Evolutionary conservation across 768 basidiomycete species (phyloP), one percentile per base, ranked within the genome.

Genomic region (Butyriboletus loyo): DNA sequence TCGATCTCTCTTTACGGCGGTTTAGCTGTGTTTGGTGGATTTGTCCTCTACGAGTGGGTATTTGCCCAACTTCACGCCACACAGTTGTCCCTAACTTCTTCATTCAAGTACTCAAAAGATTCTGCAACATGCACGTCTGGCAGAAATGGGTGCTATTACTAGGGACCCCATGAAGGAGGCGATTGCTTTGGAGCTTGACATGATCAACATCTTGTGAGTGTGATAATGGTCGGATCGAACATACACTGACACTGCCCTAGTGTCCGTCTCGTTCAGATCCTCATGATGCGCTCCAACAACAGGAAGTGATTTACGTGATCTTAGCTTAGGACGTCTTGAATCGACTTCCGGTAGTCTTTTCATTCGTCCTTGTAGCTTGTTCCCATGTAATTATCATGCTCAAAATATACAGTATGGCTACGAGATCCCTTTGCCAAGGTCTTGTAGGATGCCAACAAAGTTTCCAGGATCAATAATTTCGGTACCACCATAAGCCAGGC

Each of bases 401-500:
- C 34, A 21, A 19, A 35, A 17, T 43, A 13, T 54, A 44, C 27
- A 50, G 22, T 35, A 47, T 30, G 37, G 1, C 57, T 68, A 77
- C n/a, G 61, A 54, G 54, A 48, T 60, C 24, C 55, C 55, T 62
- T 77, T 82, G 1, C 87, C 87, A 17, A 92, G 71, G 37, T 74
- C 77, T 47, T 83, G 84, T 59, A 98, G 68, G 27, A 87, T 76
- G 30, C 76, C 72, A 19, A 98, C 77, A 66, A 99, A 98, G 42
- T 85, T 84, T 65, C 81, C 84, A 6, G 97, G 97, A 61, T 92
- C 89, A 43, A 97, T 64, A 36, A 99, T 94, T 66, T 98, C 97
- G 17, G 96, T 98, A 19, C 92, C 91, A 17, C 97, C 97, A 67
- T 99, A 99, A 32, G 91, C 89, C 40, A 98, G 83, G 56, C 83